Evolutionary conservation across 148 eudicot genomes (phyloP), one percentile per base, ranked within the genome.

Genomic region (Rheum nobile): DNA sequence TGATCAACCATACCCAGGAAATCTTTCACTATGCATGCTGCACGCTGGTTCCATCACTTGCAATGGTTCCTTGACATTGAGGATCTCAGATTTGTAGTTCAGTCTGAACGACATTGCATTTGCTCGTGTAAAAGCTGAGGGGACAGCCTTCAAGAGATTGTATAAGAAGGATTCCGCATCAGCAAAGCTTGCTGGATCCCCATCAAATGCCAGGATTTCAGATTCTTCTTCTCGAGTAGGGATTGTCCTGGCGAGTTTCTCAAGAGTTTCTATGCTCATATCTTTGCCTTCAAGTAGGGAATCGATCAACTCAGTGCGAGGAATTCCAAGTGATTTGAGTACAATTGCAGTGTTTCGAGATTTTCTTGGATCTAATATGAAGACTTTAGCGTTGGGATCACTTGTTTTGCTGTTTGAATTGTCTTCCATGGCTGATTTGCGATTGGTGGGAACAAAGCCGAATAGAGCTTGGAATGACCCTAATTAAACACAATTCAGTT

Each of bases 81-180:
- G 71, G 22, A 90, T 81, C 77, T 95, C 96, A 0, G 81, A 77
- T 24, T 78, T 83, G 42, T 84, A 91, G 59, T 79, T 88, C 43
- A 86, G 82, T 71, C 88, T 68, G 24, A 95, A 91, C 16, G 88
- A 85, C 92, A 95, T 87, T 44, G 96, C 87, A 31, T 83, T 77
- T 46, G 88, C 87, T 9, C 91, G 84, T 28, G 83, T 82, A 73
- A 91, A 95, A 16, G 98, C 88, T 1, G 88, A 80, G 46, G 98
- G 98, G 38, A 95, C 84, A 0, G 89, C 83, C 70, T 80, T 90
- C 26, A 91, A 89, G 81, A 91, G 79, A 67, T 86, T 89, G 79
- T 75, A 88, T 5, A 95, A 87, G 80, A 95, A 95, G 52, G 96
- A 90, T 78, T 95, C 98, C 3, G 97, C 96, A 79, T 90, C 97